Evolutionary conservation across 2,329 filamentous ascomycete genomes (phyloP).

Genomic region (Neofusicoccum cordaticola): DNA sequence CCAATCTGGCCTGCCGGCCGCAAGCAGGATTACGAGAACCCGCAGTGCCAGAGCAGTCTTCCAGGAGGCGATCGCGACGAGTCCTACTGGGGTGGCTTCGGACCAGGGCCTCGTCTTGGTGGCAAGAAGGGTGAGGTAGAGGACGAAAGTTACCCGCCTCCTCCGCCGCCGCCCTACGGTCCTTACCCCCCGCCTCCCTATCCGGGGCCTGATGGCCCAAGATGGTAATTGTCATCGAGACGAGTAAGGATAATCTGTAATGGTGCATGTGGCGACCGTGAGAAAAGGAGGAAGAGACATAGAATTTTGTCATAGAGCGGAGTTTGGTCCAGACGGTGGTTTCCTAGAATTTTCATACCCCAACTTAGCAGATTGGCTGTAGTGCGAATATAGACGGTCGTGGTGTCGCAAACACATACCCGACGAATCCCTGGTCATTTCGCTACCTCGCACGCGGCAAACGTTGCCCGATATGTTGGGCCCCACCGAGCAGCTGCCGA

Average conservation of each 20-base stretch:
- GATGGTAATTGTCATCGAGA: not conserved
- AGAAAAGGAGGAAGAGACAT: not conserved
- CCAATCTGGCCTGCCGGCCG: slow-evolving; percentile 63
- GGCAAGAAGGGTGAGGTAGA: not conserved
- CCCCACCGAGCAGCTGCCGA: not conserved
- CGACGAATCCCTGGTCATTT: not conserved
- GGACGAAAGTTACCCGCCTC: slow-evolving; percentile 6
- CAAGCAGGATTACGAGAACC: slow-evolving; percentile 52
- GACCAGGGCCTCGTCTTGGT: not conserved
- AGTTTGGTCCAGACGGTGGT: not conserved
- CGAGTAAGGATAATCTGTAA: not conserved
- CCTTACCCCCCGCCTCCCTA: not conserved
- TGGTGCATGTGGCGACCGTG: not conserved
- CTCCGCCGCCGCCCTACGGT: slow-evolving; percentile 1
- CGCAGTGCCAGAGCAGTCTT: slow-evolving; percentile 37
- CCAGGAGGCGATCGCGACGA: not conserved
- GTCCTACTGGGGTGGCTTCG: slow-evolving; percentile 11
- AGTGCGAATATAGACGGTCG: not conserved
- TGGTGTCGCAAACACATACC: not conserved
- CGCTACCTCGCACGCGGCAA: slow-evolving; percentile 2
- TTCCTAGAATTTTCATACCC: not conserved
- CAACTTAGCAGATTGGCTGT: not conserved
- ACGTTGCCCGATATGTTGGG: not conserved
- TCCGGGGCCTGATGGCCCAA: not conserved
- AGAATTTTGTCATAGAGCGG: too few species aligned